These are phyloP conservation scores for Pseudopyricularia cyperi DNA, from an alignment of 2,329 filamentous ascomycete genomes.

Conservation along the genomic window DNA sequence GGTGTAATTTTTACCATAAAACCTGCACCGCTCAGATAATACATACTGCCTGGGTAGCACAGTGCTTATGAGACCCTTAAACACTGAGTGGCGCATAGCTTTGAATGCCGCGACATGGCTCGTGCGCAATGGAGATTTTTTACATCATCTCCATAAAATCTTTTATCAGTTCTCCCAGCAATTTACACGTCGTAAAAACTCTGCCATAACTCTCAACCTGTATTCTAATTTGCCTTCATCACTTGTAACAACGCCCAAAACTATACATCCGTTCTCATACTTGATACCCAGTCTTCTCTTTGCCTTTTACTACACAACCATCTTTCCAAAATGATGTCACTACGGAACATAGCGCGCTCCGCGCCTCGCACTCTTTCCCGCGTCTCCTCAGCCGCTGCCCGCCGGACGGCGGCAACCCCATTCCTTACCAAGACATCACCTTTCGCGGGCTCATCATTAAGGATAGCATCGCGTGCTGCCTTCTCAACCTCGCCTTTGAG, in stretches of 20 bases:
- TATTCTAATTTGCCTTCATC: neutral
- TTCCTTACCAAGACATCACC: slow-evolving; percentile 33
- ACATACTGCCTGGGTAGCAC: no score
- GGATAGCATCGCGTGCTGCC: slow-evolving; percentile 9
- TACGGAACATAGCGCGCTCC: slow-evolving; percentile 52
- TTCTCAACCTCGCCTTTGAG: slow-evolving; percentile 37
- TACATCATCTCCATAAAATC: neutral
- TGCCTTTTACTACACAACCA: slow-evolving; percentile 4
- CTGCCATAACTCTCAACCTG: neutral
- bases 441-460: slow-evolving; percentile 19
- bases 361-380: slow-evolving; percentile 52
- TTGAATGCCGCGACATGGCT: neutral
- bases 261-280: neutral
- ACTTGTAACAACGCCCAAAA: neutral
- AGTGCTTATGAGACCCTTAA: neutral
- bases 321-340: slow-evolving; percentile 49
- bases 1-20: no score
- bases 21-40: no score
- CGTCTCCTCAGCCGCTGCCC: slow-evolving; percentile 35
- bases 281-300: neutral
- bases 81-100: neutral
- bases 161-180: neutral
- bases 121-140: neutral
- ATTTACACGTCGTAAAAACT: neutral
- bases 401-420: slow-evolving; percentile 26